Evolutionary conservation across 1,284 basidiomycete genomes (phyloP), one percentile per base, ranked within the genome.

Genomic region (Ceratobasidium sp.): DNA sequence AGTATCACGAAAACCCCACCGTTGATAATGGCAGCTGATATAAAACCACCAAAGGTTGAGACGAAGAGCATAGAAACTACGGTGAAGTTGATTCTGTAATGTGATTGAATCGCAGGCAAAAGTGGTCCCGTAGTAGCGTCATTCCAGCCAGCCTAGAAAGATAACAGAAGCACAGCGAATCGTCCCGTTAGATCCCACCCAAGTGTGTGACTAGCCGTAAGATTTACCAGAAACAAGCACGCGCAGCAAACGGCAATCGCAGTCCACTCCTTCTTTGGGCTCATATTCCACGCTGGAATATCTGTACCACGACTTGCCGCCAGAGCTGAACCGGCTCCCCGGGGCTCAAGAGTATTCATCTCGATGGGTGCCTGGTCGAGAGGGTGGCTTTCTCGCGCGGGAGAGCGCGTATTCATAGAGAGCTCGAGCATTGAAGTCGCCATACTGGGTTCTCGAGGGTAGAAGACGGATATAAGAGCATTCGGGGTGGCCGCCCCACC

Each of bases 71-170:
- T 74, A 0, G 85, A 86, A 1, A 86, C 83, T 2, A 85, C 75
- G 0, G 81, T 54, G 23, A 38, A 72, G 76, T 81, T 53, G 76
- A 88, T 87, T 74, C 84, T 74, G 75, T 88, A 89, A 48, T 83
- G 80, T 11, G 78, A 77, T 75, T 87, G 87, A 60, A 88, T 86
- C 21, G 82, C 80, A 21, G 86, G 87, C 1, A 88, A 79, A 51
- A 88, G 78, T 21, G 87, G 86, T 2, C 87, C 77, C 0, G 74
- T 82, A 1, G 84, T 81, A 23, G 84, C 86, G 77, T 87, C 86
- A 74, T 86, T 87, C 86, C 86, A 87, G 18, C 86, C 86, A 33
- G 82, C 81, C 71, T 64, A 40, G 11, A 58, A 40, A 21, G 21
- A 36, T 16, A 25, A 1, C n/a, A 4, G 5, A 40, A 58, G 1